Evolutionary conservation across 2,329 filamentous ascomycete genomes (phyloP), one percentile per base, ranked within the genome.

Genomic region (Daldinia eschscholtzii): DNA sequence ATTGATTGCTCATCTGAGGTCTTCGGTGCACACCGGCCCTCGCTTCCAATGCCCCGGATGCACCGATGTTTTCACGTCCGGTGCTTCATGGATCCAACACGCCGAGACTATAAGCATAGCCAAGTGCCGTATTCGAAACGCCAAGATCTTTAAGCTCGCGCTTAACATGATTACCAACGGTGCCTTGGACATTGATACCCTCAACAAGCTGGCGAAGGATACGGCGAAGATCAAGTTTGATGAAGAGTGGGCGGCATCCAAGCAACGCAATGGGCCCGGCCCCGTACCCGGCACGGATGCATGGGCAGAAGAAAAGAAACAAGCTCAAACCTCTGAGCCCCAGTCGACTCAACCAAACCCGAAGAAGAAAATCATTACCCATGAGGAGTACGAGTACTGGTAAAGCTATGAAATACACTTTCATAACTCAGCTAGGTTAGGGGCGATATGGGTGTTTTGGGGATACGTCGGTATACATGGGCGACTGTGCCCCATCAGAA

Each of bases 1-100:
- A 0, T 71, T 87, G 5, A 63, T 81, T 1, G 50, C 28, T 0
- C 87, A 89, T 72, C 80, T 89, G 26, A 77, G 74, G 9, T 84
- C 83, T 1, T 68, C 78, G 0, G 76, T 76, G 1, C 86, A 88
- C 72, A 67, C 76, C 30, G 74, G 64, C 5, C 73, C 70, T 2
- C 75, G 75, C n/a, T 67, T 81, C 15, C 72, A 75, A 26, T 89
- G 87, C 75, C 83, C 84, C 0, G 78, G 75, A 52, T 89, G 87
- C 70, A 74, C 76, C 12, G 75, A 74, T 2, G 74, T 72, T 6
- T 88, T 86, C 72, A 75, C 76, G 6, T 79, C 79, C 1, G 75
- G 83, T 20, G 75, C 80, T 15, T 80, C 83, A 2, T 80, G 88
- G 35, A 80, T 83, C 3, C 79, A 81, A 53, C 87, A 89, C 68